phyloP scores from a whole-genome alignment of 345 rosid species.

The Eucalyptus rudis region DNA sequence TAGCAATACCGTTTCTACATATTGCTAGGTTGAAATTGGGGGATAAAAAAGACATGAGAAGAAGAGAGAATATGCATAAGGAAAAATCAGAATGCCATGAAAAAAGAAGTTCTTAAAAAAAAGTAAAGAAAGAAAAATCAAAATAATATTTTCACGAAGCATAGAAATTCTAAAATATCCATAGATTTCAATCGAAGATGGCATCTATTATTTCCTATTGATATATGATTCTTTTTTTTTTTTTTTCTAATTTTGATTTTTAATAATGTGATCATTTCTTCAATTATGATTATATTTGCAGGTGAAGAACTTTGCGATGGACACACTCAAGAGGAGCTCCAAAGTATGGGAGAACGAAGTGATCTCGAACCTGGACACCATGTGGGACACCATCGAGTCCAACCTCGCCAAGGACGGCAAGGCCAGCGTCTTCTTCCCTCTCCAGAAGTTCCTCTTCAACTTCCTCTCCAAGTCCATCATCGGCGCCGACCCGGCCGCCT shows the following conservation, averaged over 20 bases:
- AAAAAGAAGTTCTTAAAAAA: not conserved
- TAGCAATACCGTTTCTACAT: not conserved
- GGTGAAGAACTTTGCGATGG: conserved; percentile 44
- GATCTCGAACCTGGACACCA: conserved; percentile 23
- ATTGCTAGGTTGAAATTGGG: not conserved
- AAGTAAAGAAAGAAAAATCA: not conserved
- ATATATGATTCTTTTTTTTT: not conserved
- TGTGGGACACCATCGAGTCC: conserved; percentile 46
- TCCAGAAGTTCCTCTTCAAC: conserved; percentile 44
- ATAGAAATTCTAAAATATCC: not conserved
- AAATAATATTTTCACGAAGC: not conserved
- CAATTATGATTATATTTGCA: not conserved
- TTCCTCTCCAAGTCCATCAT: conserved; percentile 42
- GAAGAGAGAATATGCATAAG: not conserved
- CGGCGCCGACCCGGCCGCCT: conserved; percentile 51
- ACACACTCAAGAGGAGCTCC: conserved; percentile 58
- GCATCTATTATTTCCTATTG: not conserved
- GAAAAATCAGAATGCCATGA: not conserved
- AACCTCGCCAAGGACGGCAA: conserved; percentile 20
- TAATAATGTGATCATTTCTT: not conserved
- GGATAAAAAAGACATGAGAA: not conserved
- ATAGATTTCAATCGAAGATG: not conserved
- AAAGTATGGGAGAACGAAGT: conserved; percentile 47
- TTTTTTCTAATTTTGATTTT: not conserved
- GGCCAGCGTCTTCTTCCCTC: conserved; percentile 20